Evolutionary conservation across 1,284 basidiomycete genomes (phyloP).

Genomic region (Cutaneotrichosporon cavernicola): DNA sequence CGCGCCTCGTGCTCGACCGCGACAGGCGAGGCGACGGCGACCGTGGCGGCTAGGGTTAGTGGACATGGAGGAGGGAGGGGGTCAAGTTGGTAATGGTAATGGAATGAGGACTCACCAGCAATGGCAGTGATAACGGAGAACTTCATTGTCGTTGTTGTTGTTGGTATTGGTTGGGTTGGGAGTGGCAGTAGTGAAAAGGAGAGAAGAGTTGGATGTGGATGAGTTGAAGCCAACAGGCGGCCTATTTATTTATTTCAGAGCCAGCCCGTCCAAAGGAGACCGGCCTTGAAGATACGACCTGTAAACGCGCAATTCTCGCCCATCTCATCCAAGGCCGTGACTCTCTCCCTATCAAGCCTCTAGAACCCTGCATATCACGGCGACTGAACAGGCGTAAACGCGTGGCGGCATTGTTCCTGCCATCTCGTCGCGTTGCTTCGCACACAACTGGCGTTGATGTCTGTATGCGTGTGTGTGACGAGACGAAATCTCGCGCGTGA

Average conservation of each 20-base stretch:
- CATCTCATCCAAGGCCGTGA: background rate
- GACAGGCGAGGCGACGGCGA: background rate
- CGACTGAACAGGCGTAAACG: too few species aligned
- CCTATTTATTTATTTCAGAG: background rate
- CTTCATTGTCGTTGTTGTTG: slow-evolving; percentile 4
- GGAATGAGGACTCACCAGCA: background rate
- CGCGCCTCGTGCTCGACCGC: background rate
- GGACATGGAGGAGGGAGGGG: background rate
- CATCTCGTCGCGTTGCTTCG: background rate
- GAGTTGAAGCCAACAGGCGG: background rate
- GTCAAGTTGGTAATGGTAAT: background rate
- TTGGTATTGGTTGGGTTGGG: background rate
- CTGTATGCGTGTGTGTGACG: background rate
- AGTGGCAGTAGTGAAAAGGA: background rate
- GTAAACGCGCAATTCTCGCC: background rate
- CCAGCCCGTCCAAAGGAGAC: too few species aligned
- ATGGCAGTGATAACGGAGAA: slow-evolving; percentile 1
- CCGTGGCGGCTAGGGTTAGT: slow-evolving; percentile 1
- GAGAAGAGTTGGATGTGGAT: background rate
- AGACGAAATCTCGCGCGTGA: background rate
- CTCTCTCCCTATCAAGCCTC: background rate
- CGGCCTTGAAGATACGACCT: background rate
- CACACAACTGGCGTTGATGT: background rate
- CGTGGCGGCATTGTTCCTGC: background rate
- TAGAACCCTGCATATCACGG: too few species aligned